Percentiles rank a stretch among this genome's conserved stretches.
phyloP scores from a whole-genome alignment of 2,329 filamentous ascomycete species.

The Helminthosporium solani region DNA sequence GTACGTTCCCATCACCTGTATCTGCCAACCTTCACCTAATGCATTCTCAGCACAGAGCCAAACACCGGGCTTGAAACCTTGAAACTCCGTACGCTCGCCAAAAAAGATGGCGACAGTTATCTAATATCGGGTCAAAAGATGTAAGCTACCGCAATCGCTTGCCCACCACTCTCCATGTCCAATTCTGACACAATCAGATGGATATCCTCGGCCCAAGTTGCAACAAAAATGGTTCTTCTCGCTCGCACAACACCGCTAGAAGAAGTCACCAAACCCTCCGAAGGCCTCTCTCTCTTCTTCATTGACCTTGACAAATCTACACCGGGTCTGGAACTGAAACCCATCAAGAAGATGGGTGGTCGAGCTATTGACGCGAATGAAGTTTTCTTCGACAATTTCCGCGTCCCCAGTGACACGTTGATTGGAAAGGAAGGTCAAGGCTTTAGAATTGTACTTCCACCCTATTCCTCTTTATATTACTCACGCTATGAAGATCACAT shows the following conservation, averaged over 20 bases:
- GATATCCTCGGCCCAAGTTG: conserved; percentile 84
- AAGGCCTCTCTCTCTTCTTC: conserved; percentile 77
- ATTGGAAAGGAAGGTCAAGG: conserved; percentile 74
- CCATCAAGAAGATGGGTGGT: conserved; percentile 84
- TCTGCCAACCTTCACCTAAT: not conserved
- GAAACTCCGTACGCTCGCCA: conserved; percentile 66
- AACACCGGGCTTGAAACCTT: conserved; percentile 78
- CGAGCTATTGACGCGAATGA: conserved; percentile 82
- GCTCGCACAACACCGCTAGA: conserved; percentile 72
- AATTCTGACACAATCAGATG: conserved; percentile 47
- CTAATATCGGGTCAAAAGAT: conserved; percentile 77
- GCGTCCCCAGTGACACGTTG: conserved; percentile 62
- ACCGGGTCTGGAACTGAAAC: conserved; percentile 65
- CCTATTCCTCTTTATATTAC: not conserved
- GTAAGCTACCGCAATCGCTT: conserved; percentile 8
- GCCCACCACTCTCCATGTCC: too few relatives aligned
- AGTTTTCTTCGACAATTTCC: conserved; percentile 82
- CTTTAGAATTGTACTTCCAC: conserved; percentile 64
- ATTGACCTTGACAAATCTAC: conserved; percentile 68
- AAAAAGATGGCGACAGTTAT: conserved; percentile 62
- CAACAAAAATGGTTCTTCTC: conserved; percentile 78
- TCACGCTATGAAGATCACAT: not conserved
- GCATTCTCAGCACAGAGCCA: conserved; percentile 63
- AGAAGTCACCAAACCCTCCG: conserved; percentile 66
- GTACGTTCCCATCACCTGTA: conserved; percentile 2